Evolutionary conservation across 768 basidiomycete species (phyloP), one percentile per base, ranked within the genome.

Genomic region (Leccinellum luteum): DNA sequence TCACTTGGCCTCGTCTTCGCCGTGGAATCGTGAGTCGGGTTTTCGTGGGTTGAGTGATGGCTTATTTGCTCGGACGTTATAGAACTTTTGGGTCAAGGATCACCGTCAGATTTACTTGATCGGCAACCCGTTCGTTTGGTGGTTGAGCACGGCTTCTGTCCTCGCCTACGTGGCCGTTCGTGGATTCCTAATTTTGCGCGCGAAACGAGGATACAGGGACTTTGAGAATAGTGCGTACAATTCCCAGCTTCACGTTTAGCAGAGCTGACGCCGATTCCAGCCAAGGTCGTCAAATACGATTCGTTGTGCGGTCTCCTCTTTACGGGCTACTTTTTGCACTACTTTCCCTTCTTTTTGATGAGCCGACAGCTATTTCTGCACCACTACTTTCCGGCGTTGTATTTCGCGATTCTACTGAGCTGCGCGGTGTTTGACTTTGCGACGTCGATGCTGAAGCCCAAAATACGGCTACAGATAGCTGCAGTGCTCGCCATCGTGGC

Each of bases 61-160:
- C 59, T 64, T 1, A 35, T 35, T 8, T 35, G 7, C 34, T 35
- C 7, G 34, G 10, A 58, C 27, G 32, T 28, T 21, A 53, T 62
- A 94, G 94, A 97, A 95, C 74, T 98, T 98, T 76, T 98, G 97
- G 97, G 93, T 97, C 45, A 94, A 94, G 73, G 92, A 98, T 60
- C 89, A 98, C 69, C 83, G 84, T 45, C 97, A 99, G 67, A 90
- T 99, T 59, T 99, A 99, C 72, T 82, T 98, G 45, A 80, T 97
- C 21, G 97, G 97, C 2, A 99, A 98, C 69, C 93, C 95, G 0
- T 78, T 95, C 60, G 81, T 96, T 25, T 99, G 97, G 97, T 97
- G 88, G 81, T 72, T 86, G 41, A 89, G 90, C 65, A 87, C 90
- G 0, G 67, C 87, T 3, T 81, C 91, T 3, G 83, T 98, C 17